A percentile compares a stretch with the other conserved stretches of the same genome.
Evolutionary conservation across 352 stramenopile genomes (phyloP).

Genomic region (Phytophthora nicotianae): DNA sequence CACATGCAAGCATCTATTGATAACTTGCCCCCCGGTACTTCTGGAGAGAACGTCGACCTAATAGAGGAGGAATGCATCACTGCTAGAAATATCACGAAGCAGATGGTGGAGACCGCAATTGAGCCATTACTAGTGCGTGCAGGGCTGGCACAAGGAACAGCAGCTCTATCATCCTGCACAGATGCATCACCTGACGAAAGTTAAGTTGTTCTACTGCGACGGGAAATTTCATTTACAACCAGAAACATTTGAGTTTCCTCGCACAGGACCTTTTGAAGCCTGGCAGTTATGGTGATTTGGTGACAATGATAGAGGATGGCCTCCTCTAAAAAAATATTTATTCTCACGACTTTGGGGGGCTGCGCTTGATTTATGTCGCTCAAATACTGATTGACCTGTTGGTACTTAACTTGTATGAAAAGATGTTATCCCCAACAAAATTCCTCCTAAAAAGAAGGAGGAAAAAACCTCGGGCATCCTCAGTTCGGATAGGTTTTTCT

Average conservation of each 20-base stretch:
- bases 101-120: conserved; percentile 10
- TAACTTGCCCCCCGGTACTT: conserved; percentile 10
- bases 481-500: no score
- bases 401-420: no score
- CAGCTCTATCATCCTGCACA: background rate
- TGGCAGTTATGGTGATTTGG: conserved; percentile 20
- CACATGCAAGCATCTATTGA: conserved; percentile 15
- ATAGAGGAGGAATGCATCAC: conserved; percentile 13
- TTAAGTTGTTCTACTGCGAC: conserved; percentile 12
- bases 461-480: no score
- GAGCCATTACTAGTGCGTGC: background rate
- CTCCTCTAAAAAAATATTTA: conserved; percentile 10
- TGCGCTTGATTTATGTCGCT: no score
- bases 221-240: conserved; percentile 19
- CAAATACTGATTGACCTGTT: no score
- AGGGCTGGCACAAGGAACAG: background rate
- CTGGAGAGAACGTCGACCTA: conserved; percentile 4
- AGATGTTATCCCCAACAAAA: no score
- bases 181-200: background rate
- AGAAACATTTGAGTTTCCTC: conserved; percentile 15
- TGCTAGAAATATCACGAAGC: conserved; percentile 11
- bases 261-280: conserved; percentile 9
- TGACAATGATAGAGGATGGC: conserved; percentile 11
- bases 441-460: no score
- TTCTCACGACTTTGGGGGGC: conserved; percentile 9